These are phyloP conservation scores for Beta macrorhiza DNA, from an alignment of 179 eudicot genomes.

Conservation along the genomic window DNA sequence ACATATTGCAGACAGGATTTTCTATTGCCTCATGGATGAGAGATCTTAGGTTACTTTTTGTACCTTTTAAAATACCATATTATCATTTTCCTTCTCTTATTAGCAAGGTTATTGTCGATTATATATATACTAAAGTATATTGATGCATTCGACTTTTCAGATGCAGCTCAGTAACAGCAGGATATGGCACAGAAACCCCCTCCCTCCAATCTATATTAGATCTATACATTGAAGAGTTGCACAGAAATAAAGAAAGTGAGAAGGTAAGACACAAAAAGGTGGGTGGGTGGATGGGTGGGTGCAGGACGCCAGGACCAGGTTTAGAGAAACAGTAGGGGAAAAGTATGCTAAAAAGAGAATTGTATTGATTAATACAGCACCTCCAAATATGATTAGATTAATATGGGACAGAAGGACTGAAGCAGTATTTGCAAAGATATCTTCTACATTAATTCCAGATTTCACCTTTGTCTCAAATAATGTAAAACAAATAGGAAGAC, in stretches of 20 bases:
- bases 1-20: not conserved
- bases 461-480: not conserved
- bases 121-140: not conserved
- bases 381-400: not conserved
- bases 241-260: too few relatives aligned
- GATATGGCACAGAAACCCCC: not conserved
- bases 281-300: too few relatives aligned
- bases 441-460: not conserved
- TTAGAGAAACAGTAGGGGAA: not conserved
- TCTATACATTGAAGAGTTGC: too few relatives aligned
- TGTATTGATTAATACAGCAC: not conserved
- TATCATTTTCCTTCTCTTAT: not conserved
- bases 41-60: not conserved
- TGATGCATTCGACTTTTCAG: not conserved
- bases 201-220: too few relatives aligned
- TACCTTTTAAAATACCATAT: not conserved
- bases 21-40: not conserved
- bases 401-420: not conserved
- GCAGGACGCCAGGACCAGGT: not conserved
- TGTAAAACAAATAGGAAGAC: not conserved
- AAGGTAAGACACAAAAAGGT: too few relatives aligned
- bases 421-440: not conserved
- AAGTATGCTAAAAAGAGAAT: not conserved
- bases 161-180: not conserved
- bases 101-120: not conserved